phyloP scores from a whole-genome alignment of 1,284 basidiomycete species.

The Irpex sp. region DNA sequence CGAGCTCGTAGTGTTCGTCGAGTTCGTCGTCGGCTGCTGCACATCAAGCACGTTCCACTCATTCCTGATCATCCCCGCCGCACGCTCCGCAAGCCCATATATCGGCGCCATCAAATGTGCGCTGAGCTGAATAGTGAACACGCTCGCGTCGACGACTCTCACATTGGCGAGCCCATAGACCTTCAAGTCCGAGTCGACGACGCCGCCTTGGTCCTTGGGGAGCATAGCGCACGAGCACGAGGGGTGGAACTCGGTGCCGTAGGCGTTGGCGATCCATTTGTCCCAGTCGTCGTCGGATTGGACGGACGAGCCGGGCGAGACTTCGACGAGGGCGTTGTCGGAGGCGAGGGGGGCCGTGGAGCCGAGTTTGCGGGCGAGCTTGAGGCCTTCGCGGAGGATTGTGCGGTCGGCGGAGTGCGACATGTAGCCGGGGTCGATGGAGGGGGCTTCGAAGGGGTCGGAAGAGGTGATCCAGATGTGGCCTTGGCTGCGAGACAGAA shows the following conservation, averaged over 20 bases:
- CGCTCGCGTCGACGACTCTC: constrained; percentile 46
- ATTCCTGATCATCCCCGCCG: constrained; percentile 52
- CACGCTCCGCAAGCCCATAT: constrained; percentile 71
- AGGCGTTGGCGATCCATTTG: constrained; percentile 34
- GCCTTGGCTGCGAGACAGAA: constrained; percentile 26
- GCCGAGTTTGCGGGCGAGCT: constrained; percentile 43
- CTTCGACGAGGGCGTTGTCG: constrained; percentile 28
- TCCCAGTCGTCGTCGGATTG: constrained; percentile 42
- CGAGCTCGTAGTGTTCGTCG: not conserved
- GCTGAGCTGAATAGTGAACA: constrained; percentile 49
- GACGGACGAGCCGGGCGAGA: constrained; percentile 34
- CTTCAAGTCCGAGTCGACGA: constrained; percentile 55
- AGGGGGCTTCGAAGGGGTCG: constrained; percentile 48
- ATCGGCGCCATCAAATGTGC: constrained; percentile 50
- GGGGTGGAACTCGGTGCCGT: constrained; percentile 50
- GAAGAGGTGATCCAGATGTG: constrained; percentile 40
- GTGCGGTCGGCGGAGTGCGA: constrained; percentile 47
- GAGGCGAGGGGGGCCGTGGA: constrained; percentile 34
- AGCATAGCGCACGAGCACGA: constrained; percentile 61
- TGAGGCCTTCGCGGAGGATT: constrained; percentile 52
- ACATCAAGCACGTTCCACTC: constrained; percentile 30
- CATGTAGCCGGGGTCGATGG: constrained; percentile 62
- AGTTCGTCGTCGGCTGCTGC: not conserved
- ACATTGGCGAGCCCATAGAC: constrained; percentile 61
- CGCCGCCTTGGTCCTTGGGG: constrained; percentile 54